Evolutionary conservation across 108 stramenopile species (phyloP), one percentile per base, ranked within the genome.

Genomic region (Epithemia pelagica): DNA sequence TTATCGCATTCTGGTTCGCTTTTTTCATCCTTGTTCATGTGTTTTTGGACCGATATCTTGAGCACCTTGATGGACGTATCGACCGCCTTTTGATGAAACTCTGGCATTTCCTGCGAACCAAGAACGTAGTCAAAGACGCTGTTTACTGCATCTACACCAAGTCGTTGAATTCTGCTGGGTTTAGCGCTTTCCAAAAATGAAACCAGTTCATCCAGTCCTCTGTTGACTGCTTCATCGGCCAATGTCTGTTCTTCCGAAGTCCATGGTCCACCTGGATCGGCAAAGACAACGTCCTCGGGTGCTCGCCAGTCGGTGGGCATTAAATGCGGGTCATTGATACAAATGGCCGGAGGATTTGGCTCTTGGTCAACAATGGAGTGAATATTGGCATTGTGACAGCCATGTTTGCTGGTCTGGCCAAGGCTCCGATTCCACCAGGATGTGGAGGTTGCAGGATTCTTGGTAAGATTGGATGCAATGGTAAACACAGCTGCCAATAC

Each of bases 221-320:
- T 53, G 33, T 65, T 21, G 37, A 28, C 46, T n/a, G 64, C 64
- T 23, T 65, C 52, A 28, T 65, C 64, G 51, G 64, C 64, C 64
- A 65, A 15, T 24, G 46, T 23, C 23, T 65, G 64, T 54, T 65
- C 64, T 22, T 65, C 52, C 15, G 22, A 5, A 24, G 52, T 65
- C 64, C 64, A 65, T 8, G 64, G 64, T 65, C 22, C 30, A 10
- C 22, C 27, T 25, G 22, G 28, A 62, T 31, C 27, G 5, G 29
- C 27, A 28, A 27, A 25, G 7, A 28, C 7, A 15, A 58, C 57
- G 19, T 28, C 27, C 26, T 25, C 57, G 20, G 57, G 27, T 15
- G 57, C 57, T 8, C 57, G 57, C 57, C 57, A 58, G 8, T 20
- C 20, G 7, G 5, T 28, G 5, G 57, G 57, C 24, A 58, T 25